phyloP scores from a whole-genome alignment of 441 rosid species.

The Adansonia grandidieri region DNA sequence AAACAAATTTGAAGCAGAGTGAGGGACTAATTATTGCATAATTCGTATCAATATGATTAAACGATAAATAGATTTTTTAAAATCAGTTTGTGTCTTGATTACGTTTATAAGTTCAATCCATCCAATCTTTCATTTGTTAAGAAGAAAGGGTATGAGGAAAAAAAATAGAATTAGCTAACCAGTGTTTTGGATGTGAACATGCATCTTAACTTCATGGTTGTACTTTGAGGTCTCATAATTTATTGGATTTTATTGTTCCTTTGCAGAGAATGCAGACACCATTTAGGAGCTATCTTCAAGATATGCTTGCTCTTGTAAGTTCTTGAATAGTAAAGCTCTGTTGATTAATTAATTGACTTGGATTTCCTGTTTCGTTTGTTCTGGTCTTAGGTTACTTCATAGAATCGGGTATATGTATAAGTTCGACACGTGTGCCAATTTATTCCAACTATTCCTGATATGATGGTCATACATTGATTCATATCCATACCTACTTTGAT shows the following conservation, averaged over 20 bases:
- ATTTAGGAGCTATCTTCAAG: constrained; percentile 85
- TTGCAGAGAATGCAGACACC: constrained; percentile 87
- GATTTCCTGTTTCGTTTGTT: neutral
- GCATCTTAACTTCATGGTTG: neutral
- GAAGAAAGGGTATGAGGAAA: neutral
- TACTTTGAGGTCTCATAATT: constrained; percentile 11
- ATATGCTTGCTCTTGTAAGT: constrained; percentile 90
- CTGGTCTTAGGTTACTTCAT: neutral
- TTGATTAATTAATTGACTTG: neutral
- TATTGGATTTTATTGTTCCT: neutral
- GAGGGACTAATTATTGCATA: neutral
- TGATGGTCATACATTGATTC: neutral
- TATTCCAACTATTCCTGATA: neutral
- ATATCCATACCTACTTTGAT: neutral
- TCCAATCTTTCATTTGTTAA: neutral
- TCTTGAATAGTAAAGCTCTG: neutral
- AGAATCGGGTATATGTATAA: neutral
- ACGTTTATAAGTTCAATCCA: neutral
- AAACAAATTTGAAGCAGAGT: neutral
- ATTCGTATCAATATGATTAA: neutral
- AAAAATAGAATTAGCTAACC: neutral
- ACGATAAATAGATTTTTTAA: neutral
- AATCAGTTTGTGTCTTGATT: neutral
- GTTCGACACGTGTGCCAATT: neutral
- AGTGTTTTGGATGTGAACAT: neutral